Base-by-base conservation (phyloP, 495 filamentous ascomycete species). In the Penicillium canariense region DNA sequence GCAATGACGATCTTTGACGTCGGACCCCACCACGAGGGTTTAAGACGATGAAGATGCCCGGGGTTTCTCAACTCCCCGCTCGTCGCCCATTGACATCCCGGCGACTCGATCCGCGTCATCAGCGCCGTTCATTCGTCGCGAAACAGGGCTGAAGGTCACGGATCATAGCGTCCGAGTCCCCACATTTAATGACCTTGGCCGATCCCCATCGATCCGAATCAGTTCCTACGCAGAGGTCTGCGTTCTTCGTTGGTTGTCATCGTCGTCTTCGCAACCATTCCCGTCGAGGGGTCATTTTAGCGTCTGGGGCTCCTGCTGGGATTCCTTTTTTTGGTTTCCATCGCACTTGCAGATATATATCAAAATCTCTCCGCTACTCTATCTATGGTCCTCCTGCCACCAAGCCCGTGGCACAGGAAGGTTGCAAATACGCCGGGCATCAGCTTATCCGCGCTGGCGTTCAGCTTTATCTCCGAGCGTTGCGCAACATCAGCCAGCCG, bases 231-330 rank as follows among this genome's bases (percentile, higher is more conserved):
- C 26, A 46, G 15, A 34, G 30, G 30, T 5, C 30, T 11, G 45
- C 27, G 30, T 3, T 22, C 26, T 18, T 25, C 27, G 12, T 34
- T 34, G 26, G 27, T 48, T 6, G 26, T 22, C 8, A 12, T 17
- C 14, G 23, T 3, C 28, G 25, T 30, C 17, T 30, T 8, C 9
- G 10, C n/a, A 12, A 25, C 2, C 25, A 11, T 18, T 25, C 0
- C 43, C n/a, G 10, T 20, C n/a, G 43, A 46, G 26, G 28, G 23
- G 43, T 46, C 43, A 46, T 46, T n/a, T 42, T 42, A 42, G 20
- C 10, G 18, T 42, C 25, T 12, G 12, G 7, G 18, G 38, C 23
- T 17, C 17, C 36, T 40, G 3, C 18, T 4, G 7, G 9, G 42
- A 30, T 26, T 26, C 39, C 27, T 8, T 12, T 43, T 26, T 20